Base-by-base conservation (phyloP, 106 monocot genomes). In the Allium sativum region DNA sequence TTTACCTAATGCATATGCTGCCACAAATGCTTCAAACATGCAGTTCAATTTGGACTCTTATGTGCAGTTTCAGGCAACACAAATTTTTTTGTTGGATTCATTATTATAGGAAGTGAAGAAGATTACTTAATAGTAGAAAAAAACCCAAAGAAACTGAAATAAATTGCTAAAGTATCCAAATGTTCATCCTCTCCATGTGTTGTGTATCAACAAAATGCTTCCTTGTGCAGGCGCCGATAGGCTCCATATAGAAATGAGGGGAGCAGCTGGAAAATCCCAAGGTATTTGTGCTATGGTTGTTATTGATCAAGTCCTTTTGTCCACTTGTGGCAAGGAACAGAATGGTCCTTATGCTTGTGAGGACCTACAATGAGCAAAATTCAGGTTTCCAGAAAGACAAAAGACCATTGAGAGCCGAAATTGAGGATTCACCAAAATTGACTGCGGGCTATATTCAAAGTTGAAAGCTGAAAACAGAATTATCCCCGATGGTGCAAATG, bases 181-280 rank as follows among this genome's bases (percentile, higher is more conserved):
- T n/a, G 83, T 79, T 21, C 79, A 84, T n/a, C 79, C 83, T 6
- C 79, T 84, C 73, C 76, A 79, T 43, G 84, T 84, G 15, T 68
- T 84, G 14, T 50, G 76, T 1, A 84, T 80, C 68, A 80, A 80
- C 73, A 84, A 80, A 68, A 80, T 84, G 84, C 75, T 84, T 54
- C 77, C 84, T 7, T 84, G 84, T 45, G 76, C 80, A 31, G 76
- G 79, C 17, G 84, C 80, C 61, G 80, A 84, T 79, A 52, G 79
- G 43, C 84, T 84, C 53, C 84, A 84, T 55, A 84, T 76, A 9
- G 79, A 79, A 7, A 84, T 84, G 84, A 72, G 84, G 48, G 84
- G 84, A 48, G 84, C 79, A 10, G 79, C 79, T 67, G 79, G 76
- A 0, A 79, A 79, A 59, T 76, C 76, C 9, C 79, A 60, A 13